phyloP scores from a whole-genome alignment of 345 rosid species.

The Eucalyptus curtisii region DNA sequence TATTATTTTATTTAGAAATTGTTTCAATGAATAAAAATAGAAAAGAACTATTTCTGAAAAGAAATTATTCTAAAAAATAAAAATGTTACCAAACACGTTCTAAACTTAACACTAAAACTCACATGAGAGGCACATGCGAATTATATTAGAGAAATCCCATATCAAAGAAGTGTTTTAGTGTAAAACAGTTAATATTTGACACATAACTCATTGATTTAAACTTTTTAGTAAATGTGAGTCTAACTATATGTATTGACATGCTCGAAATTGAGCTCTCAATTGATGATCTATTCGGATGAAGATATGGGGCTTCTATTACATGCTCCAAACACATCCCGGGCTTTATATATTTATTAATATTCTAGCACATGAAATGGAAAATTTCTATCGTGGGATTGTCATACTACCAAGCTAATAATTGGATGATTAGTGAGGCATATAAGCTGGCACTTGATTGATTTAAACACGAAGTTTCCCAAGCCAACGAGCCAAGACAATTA shows the following conservation, averaged over 20 bases:
- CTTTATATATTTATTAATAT: neutral
- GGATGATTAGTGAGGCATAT: neutral
- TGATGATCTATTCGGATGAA: accelerated
- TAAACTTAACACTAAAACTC: accelerated
- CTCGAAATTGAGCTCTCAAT: accelerated
- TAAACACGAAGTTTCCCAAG: neutral
- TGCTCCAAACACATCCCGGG: neutral
- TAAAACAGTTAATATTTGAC: no score
- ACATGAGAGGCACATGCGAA: no score
- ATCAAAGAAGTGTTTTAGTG: no score
- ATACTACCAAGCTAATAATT: neutral
- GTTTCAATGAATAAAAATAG: accelerated
- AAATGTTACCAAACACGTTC: no score
- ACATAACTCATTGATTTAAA: accelerated
- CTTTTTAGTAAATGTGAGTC: accelerated
- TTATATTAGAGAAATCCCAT: no score
- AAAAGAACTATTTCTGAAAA: accelerated
- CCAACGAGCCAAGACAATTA: neutral
- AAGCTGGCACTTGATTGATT: neutral
- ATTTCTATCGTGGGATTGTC: neutral
- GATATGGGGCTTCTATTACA: no score
- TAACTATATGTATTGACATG: accelerated
- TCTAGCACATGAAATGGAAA: neutral
- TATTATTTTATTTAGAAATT: no score
- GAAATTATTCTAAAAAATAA: accelerated